Base-by-base conservation (phyloP, 2,329 filamentous ascomycete genomes). In the Scedosporium minutisporum region DNA sequence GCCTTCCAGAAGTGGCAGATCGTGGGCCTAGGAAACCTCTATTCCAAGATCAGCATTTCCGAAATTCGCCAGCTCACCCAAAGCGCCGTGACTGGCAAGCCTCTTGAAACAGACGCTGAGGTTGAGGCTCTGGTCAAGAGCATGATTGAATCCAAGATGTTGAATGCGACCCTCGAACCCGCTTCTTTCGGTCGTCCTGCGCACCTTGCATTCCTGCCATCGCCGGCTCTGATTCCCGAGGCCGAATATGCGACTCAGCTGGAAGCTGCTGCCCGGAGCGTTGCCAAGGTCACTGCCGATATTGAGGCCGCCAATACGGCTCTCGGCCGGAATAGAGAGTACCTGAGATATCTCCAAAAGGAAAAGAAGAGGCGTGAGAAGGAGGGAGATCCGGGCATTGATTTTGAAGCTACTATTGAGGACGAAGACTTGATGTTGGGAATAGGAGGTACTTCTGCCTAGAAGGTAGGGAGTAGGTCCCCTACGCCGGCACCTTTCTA, bases 1-100 rank as follows among this genome's bases (percentile, higher is more conserved):
- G 86, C 89, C 9, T 90, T 93, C 70, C 86, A 89, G 67, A 86
- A 87, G 68, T 91, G 88, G 77, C 87, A 89, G 64, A 84, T 97
- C 63, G 78, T 88, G 41, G 86, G 86, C 64, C 79, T 97, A 27
- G 86, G 87, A 55, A 82, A 84, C 61, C 86, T 90, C 3, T 97
- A 93, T 71, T 77, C 76, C 61, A 82, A 83, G 65, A 76, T 87
- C 41, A 80, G 82, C 16, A 76, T 87, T 38, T 68, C 78, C 18
- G 79, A 85, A 67, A 72, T 87, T 21, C 78, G 80, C 51, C 67
- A 72, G 25, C 72, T 74, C 51, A 87, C 85, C 0, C 75, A 77
- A 60, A 84, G 78, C 66, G 84, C 80, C 42, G 78, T 81, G 69
- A 86, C 82, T 1, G 82, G 80, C 16, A 68, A 70, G 38, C 66